A percentile compares a stretch with the other conserved stretches of the same genome.
Evolutionary conservation across 2,329 filamentous ascomycete species (phyloP).

Genomic region (Daldinia sp.): DNA sequence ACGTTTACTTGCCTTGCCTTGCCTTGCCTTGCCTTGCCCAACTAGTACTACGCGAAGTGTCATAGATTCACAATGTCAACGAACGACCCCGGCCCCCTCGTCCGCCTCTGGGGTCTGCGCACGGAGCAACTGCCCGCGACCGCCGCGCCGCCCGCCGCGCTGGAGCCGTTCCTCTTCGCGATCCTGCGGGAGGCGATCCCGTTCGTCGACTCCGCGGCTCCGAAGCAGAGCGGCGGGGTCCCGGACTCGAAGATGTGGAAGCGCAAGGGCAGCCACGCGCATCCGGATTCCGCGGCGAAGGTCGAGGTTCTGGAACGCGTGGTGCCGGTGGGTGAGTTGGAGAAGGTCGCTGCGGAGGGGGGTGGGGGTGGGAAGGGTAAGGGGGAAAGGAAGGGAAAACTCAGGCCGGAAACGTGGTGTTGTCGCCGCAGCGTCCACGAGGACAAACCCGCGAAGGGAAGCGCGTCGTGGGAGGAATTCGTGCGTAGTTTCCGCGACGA

Average conservation of each 20-base stretch:
- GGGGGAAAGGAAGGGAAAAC: neutral
- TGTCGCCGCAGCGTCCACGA: conserved; percentile 69
- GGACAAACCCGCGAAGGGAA: conserved; percentile 58
- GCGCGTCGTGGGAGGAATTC: conserved; percentile 72
- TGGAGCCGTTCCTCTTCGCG: conserved; percentile 60
- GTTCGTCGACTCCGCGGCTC: conserved; percentile 65
- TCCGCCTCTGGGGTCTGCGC: conserved; percentile 63
- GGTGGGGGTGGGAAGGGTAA: neutral
- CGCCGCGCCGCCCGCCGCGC: conserved; percentile 51
- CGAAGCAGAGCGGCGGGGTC: conserved; percentile 44
- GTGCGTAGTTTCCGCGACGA: conserved; percentile 63
- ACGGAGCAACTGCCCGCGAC: conserved; percentile 57
- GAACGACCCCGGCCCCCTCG: conserved; percentile 53
- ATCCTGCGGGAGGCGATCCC: conserved; percentile 66
- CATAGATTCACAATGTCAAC: conserved; percentile 31
- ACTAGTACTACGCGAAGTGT: neutral
- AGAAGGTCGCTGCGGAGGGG: conserved; percentile 43
- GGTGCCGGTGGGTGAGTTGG: conserved; percentile 56
- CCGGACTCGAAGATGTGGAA: conserved; percentile 55
- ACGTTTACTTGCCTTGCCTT: no score
- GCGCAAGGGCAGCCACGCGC: conserved; percentile 58
- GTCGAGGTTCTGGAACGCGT: conserved; percentile 63
- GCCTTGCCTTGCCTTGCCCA: neutral
- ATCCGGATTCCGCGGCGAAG: conserved; percentile 56
- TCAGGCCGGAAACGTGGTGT: conserved; percentile 65